These are phyloP conservation scores for Termitomyces sp. DNA, from an alignment of 768 basidiomycete species.

Conservation along the genomic window DNA sequence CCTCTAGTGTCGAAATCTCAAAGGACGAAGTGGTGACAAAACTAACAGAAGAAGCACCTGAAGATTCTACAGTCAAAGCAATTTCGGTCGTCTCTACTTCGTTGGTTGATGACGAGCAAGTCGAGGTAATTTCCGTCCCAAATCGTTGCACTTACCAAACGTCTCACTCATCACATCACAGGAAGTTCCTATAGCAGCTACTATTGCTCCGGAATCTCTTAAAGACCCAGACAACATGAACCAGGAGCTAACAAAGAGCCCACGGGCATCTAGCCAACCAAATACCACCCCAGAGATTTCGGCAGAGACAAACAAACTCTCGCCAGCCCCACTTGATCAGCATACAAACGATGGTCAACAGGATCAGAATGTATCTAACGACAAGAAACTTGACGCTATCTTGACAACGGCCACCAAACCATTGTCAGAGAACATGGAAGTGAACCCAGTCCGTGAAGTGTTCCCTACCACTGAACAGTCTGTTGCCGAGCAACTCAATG, in stretches of 20 bases:
- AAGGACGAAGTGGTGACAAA: not conserved
- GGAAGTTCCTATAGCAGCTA: not conserved
- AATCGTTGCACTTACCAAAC: not conserved
- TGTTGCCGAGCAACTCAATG: slow-evolving; percentile 4
- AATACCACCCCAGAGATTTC: slow-evolving; percentile 13
- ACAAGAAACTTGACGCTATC: not conserved
- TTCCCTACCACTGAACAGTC: slow-evolving; percentile 12
- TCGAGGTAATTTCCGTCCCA: not conserved
- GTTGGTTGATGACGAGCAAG: not conserved
- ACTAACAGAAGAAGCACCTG: not conserved
- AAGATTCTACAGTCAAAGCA: not conserved
- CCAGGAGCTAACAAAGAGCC: slow-evolving; percentile 7
- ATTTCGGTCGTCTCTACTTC: not conserved
- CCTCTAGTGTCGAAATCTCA: not conserved
- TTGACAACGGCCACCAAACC: not conserved
- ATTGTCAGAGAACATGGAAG: not conserved
- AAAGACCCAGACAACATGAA: not conserved
- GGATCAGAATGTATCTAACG: not conserved
- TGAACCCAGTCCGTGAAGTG: slow-evolving; percentile 2
- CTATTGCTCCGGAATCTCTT: not conserved
- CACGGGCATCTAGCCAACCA: slow-evolving; percentile 17
- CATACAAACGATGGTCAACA: not conserved
- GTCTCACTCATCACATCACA: not conserved
- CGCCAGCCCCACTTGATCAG: slow-evolving; percentile 7
- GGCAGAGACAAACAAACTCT: slow-evolving; percentile 10